Conservation (phyloP, 306 rosid species). For the Prunus mongolica region DNA sequence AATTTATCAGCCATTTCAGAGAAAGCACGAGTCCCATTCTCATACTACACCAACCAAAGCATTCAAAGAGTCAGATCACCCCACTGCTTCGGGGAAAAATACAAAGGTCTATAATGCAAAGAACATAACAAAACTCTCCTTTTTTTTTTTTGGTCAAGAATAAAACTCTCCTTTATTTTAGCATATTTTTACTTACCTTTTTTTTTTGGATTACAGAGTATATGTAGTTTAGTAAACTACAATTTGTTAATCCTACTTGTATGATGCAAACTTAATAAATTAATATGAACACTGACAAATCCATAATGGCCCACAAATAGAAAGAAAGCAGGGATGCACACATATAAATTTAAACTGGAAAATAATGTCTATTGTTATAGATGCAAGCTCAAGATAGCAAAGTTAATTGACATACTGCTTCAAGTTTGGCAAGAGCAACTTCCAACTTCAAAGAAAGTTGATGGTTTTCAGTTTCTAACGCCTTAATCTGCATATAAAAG, state of each 20-base stretch:
- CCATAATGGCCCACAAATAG: not conserved
- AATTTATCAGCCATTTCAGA: slow-evolving; percentile 37
- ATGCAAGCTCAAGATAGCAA: not conserved
- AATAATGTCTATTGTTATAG: not conserved
- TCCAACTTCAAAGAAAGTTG: slow-evolving; percentile 46
- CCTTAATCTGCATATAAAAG: slow-evolving; percentile 45
- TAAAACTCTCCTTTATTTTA: not conserved
- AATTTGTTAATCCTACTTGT: too few relatives aligned
- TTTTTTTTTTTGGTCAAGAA: not conserved
- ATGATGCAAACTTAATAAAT: too few relatives aligned
- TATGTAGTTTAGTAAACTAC: too few relatives aligned
- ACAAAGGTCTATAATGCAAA: not conserved
- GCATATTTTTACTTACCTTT: too few relatives aligned
- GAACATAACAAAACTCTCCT: not conserved
- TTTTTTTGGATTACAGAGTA: too few relatives aligned
- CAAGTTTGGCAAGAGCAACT: slow-evolving; percentile 51
- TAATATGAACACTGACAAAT: not conserved
- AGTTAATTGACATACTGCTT: slow-evolving; percentile 47
- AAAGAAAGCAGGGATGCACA: not conserved
- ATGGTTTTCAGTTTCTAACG: slow-evolving; percentile 43
- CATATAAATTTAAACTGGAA: not conserved
- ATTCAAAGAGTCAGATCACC: not conserved
- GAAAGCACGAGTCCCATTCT: slow-evolving; percentile 33
- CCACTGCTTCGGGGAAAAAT: not conserved
- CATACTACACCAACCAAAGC: slow-evolving; percentile 38